Evolutionary conservation across 2,329 filamentous ascomycete species (phyloP).

Genomic region (Trichophyton schoenleinii): DNA sequence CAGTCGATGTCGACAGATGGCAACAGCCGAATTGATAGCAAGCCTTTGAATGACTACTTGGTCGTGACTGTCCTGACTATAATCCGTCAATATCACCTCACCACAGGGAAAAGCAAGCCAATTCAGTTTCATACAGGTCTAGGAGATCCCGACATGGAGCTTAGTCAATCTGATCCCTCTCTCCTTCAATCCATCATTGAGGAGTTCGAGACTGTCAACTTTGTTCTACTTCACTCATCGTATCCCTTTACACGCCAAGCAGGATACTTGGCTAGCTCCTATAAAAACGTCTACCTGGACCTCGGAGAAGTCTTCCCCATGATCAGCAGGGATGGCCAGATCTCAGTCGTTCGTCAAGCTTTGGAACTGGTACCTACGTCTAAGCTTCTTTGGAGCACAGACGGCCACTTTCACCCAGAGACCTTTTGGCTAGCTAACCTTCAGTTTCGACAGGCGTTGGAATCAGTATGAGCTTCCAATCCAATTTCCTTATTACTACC

Average conservation of each 20-base stretch:
- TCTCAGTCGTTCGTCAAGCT: conserved; percentile 55
- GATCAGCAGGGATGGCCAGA: conserved; percentile 63
- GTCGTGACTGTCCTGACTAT: conserved; percentile 52
- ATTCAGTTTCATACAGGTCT: conserved; percentile 76
- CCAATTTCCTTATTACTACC: background rate
- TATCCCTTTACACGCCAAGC: conserved; percentile 72
- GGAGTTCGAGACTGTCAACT: conserved; percentile 54
- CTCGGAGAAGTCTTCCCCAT: conserved; percentile 73
- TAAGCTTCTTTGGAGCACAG: conserved; percentile 69
- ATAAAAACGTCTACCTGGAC: conserved; percentile 69
- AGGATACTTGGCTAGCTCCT: conserved; percentile 64
- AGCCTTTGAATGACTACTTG: conserved; percentile 56
- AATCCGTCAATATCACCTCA: conserved; percentile 35
- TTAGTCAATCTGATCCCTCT: conserved; percentile 59
- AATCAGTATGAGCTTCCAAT: conserved; percentile 40
- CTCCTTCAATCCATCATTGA: conserved; percentile 63
- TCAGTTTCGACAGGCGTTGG: conserved; percentile 59
- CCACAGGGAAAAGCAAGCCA: conserved; percentile 47
- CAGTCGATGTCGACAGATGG: conserved; percentile 18
- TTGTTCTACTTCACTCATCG: conserved; percentile 66
- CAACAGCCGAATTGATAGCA: conserved; percentile 37
- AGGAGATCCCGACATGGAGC: conserved; percentile 63
- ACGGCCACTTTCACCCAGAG: conserved; percentile 68
- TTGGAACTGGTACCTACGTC: conserved; percentile 62
- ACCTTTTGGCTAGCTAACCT: conserved; percentile 60